A percentile compares a stretch with the other conserved stretches of the same genome.
Conservation (phyloP, 768 basidiomycete species). For the Termitomyces heimii region DNA sequence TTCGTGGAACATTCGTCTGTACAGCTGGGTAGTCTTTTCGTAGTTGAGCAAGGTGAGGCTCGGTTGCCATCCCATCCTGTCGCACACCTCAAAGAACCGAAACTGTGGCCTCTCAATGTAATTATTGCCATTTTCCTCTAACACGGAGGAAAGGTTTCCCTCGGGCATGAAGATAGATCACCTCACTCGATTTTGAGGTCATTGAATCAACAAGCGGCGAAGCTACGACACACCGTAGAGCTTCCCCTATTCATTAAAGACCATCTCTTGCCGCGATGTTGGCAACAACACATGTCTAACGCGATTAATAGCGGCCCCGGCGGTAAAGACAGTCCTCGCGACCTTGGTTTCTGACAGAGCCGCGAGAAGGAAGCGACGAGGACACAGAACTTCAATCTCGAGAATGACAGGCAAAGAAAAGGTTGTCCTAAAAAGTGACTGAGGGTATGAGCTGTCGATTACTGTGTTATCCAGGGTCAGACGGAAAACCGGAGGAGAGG, state of each 20-base stretch:
- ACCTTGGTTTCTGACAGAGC: neutral
- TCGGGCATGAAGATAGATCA: neutral
- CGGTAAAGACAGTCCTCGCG: neutral
- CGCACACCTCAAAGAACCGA: slow-evolving; percentile 5
- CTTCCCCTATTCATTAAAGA: neutral
- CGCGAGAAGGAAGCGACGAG: neutral
- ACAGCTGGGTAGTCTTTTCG: slow-evolving; percentile 1
- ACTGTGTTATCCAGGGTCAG: neutral
- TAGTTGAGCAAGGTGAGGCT: slow-evolving; percentile 3
- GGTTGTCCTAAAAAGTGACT: neutral
- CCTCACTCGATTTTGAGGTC: no score
- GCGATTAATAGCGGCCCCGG: neutral
- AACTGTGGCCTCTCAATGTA: slow-evolving; percentile 11
- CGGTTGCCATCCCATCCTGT: slow-evolving; percentile 1
- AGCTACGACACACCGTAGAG: neutral
- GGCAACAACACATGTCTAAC: neutral
- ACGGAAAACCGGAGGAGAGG: neutral
- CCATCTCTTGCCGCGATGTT: neutral
- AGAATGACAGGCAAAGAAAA: neutral
- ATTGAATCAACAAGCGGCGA: no score
- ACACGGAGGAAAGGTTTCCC: neutral
- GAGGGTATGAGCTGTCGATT: neutral
- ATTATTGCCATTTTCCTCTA: slow-evolving; percentile 7
- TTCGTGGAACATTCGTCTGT: slow-evolving; percentile 9
- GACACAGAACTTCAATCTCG: neutral